phyloP scores from a whole-genome alignment of 108 stramenopile species.

The Schizochytrium sp. region DNA sequence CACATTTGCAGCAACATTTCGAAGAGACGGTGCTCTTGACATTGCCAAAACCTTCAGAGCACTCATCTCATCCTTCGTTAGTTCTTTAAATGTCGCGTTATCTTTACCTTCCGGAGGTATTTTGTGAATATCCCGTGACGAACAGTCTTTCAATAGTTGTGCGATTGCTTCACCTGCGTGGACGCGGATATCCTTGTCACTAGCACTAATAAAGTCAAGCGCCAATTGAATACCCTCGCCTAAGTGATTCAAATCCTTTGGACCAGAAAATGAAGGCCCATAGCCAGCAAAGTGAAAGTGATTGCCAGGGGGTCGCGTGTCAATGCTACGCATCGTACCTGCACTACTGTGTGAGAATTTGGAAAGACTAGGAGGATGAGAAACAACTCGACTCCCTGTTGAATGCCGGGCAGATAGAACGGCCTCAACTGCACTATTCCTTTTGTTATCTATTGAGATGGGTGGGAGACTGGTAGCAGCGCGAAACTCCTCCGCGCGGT shows the following conservation, averaged over 20 bases:
- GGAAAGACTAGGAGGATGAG: too few species aligned
- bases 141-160: constrained; percentile 43
- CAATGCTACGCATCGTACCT: background rate
- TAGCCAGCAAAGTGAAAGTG: background rate
- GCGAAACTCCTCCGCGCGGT: too few species aligned
- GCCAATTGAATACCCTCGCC: constrained; percentile 5
- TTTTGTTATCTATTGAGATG: too few species aligned
- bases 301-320: background rate
- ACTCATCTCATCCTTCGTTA: constrained; percentile 47
- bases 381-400: too few species aligned
- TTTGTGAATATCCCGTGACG: background rate
- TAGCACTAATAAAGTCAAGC: background rate
- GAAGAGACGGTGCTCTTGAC: constrained; percentile 39
- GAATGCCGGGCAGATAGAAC: too few species aligned
- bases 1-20: background rate
- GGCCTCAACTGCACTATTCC: too few species aligned
- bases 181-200: constrained; percentile 18
- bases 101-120: background rate
- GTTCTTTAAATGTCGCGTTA: background rate
- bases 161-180: constrained; percentile 21
- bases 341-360: too few species aligned
- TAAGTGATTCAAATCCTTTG: constrained; percentile 12
- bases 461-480: too few species aligned
- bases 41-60: constrained; percentile 45
- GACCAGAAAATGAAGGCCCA: background rate